Conservation (phyloP, 768 basidiomycete species). For the Boletus rubescentipes region DNA sequence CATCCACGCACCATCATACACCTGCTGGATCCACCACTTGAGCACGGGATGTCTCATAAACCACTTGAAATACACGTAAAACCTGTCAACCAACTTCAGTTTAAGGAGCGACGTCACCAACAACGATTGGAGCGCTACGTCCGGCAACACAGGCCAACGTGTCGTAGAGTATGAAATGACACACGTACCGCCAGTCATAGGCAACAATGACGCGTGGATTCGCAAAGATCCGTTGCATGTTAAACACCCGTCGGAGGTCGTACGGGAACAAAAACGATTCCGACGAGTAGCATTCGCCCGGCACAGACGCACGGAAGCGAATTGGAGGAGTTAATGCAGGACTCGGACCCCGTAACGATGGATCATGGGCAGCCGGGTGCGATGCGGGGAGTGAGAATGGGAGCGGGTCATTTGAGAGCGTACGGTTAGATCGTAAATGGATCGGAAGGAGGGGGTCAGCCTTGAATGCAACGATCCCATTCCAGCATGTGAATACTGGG, state of each 20-base stretch:
- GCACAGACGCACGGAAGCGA: constrained; percentile 16
- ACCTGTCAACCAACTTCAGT: no score
- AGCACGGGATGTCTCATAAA: constrained; percentile 39
- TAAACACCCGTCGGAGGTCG: constrained; percentile 41
- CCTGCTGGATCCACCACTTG: constrained; percentile 41
- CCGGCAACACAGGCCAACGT: no score
- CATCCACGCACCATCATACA: constrained; percentile 40
- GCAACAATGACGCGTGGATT: constrained; percentile 42
- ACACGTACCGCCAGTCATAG: constrained; percentile 36
- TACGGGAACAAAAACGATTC: constrained; percentile 44
- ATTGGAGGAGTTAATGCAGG: constrained; percentile 20
- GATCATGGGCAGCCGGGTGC: constrained; percentile 14
- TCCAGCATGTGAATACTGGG: constrained; percentile 48
- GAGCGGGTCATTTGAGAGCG: constrained; percentile 36
- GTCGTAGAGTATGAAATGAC: no score
- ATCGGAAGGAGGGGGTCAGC: constrained; percentile 43
- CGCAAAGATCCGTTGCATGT: constrained; percentile 36
- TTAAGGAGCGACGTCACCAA: no score
- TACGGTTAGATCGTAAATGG: constrained; percentile 36
- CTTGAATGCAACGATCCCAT: constrained; percentile 41
- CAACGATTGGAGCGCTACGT: no score
- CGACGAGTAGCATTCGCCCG: constrained; percentile 26
- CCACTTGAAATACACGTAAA: constrained; percentile 37
- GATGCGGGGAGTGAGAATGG: constrained; percentile 11
- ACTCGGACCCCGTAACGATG: constrained; percentile 11